Percentiles rank a stretch among this genome's conserved stretches.
Conservation (phyloP, 2,329 filamentous ascomycete genomes). For the Penicillium frequentans region DNA sequence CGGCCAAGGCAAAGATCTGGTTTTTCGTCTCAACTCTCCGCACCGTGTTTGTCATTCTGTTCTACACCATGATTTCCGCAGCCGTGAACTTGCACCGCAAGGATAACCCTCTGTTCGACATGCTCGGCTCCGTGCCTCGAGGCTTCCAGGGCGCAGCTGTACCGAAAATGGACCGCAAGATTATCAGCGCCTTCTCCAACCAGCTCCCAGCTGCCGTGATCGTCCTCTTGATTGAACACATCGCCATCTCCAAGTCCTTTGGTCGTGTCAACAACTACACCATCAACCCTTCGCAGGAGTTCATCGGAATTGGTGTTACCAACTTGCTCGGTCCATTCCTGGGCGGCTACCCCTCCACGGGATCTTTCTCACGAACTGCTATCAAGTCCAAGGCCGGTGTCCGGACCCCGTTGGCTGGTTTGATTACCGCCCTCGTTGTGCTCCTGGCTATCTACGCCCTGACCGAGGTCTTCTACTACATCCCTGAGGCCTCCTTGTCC, state of each 20-base stretch:
- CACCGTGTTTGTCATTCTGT: slow-evolving; percentile 84
- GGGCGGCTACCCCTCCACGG: slow-evolving; percentile 87
- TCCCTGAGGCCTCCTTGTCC: slow-evolving; percentile 75
- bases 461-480: slow-evolving; percentile 89
- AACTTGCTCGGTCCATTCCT: slow-evolving; percentile 91
- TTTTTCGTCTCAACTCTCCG: slow-evolving; percentile 92
- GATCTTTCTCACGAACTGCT: slow-evolving; percentile 92
- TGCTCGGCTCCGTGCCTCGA: slow-evolving; percentile 75
- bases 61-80: slow-evolving; percentile 91
- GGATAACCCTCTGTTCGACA: slow-evolving; percentile 66
- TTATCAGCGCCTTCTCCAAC: slow-evolving; percentile 67
- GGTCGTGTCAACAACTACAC: slow-evolving; percentile 94
- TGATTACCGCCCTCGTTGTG: slow-evolving; percentile 83
- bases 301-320: slow-evolving; percentile 88
- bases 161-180: slow-evolving; percentile 64
- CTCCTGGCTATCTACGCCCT: slow-evolving; percentile 87
- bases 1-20: slow-evolving; percentile 68
- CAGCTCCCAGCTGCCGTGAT: slow-evolving; percentile 85
- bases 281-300: slow-evolving; percentile 92
- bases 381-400: slow-evolving; percentile 98
- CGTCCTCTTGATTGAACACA: slow-evolving; percentile 94
- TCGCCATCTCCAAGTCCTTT: slow-evolving; percentile 96
- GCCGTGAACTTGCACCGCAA: slow-evolving; percentile 71
- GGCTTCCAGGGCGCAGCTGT: slow-evolving; percentile 80
- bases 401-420: slow-evolving; percentile 82